Percentiles rank a stretch among this genome's conserved stretches.
phyloP scores from a whole-genome alignment of 179 eudicot genomes.

The Silene coronaria region DNA sequence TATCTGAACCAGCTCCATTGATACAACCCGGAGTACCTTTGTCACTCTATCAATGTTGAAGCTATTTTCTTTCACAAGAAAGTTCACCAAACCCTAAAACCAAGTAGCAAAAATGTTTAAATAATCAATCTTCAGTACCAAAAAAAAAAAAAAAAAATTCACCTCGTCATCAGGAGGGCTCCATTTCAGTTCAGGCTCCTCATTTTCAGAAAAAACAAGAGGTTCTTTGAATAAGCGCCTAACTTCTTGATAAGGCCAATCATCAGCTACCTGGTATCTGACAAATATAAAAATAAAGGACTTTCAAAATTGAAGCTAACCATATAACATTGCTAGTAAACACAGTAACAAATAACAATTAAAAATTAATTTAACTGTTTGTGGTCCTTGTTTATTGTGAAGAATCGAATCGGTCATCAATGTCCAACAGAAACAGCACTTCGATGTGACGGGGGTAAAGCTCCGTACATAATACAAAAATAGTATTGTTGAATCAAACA shows the following conservation, averaged over 20 bases:
- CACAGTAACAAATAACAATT: not conserved
- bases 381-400: not conserved
- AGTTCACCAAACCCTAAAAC: slow-evolving; percentile 72
- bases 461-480: not conserved
- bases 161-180: slow-evolving; percentile 93
- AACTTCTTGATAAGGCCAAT: slow-evolving; percentile 92
- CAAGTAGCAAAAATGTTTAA: slow-evolving; percentile 13
- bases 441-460: not conserved
- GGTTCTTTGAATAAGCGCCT: slow-evolving; percentile 84
- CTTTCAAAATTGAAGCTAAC: not conserved
- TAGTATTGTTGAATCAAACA: not conserved
- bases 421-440: not conserved
- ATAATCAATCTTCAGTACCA: not conserved
- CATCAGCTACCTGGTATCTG: slow-evolving; percentile 80
- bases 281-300: slow-evolving; percentile 1
- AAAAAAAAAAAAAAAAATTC: not conserved
- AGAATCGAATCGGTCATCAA: not conserved
- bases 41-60: slow-evolving; percentile 78
- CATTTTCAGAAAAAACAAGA: slow-evolving; percentile 52
- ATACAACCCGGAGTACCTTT: slow-evolving; percentile 41
- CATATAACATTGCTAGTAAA: not conserved
- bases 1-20: slow-evolving; percentile 5
- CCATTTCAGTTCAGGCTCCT: slow-evolving; percentile 79
- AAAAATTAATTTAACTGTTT: no score
- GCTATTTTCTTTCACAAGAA: slow-evolving; percentile 87